A percentile compares a stretch with the other conserved stretches of the same genome.
These are phyloP conservation scores for Nitzschia putrida DNA, from an alignment of 108 stramenopile genomes.

Conservation along the genomic window DNA sequence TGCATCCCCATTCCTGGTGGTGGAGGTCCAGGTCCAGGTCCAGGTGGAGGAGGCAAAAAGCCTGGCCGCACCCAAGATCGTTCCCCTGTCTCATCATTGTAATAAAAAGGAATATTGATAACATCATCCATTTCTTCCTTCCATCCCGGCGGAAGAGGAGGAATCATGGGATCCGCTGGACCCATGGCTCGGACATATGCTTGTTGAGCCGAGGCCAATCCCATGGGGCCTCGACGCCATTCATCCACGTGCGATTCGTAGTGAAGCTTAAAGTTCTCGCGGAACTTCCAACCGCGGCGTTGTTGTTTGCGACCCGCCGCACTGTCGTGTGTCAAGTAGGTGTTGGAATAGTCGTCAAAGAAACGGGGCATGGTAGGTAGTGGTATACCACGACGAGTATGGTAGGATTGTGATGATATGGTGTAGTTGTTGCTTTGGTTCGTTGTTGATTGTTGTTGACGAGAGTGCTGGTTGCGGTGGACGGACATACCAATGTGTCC, in stretches of 20 bases:
- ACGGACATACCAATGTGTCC: no score
- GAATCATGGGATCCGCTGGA: slow-evolving; percentile 56
- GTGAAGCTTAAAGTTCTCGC: slow-evolving; percentile 88
- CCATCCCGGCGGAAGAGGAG: slow-evolving; percentile 87
- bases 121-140: slow-evolving; percentile 75
- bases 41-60: slow-evolving; percentile 82
- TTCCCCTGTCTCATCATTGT: slow-evolving; percentile 61
- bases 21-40: slow-evolving; percentile 36
- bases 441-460: no score
- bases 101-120: slow-evolving; percentile 68
- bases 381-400: background rate
- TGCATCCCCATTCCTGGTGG: background rate
- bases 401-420: background rate
- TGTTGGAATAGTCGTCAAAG: slow-evolving; percentile 91
- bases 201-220: slow-evolving; percentile 78
- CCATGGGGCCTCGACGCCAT: slow-evolving; percentile 79
- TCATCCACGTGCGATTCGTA: slow-evolving; percentile 60
- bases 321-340: slow-evolving; percentile 87
- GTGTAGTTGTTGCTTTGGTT: no score
- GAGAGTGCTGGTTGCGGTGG: no score
- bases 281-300: slow-evolving; percentile 90
- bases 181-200: slow-evolving; percentile 47
- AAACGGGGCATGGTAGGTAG: slow-evolving; percentile 76
- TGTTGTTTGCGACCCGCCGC: slow-evolving; percentile 90
- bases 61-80: slow-evolving; percentile 85